phyloP scores from a whole-genome alignment of 2,329 filamentous ascomycete genomes.

The Monilinia vaccinii-corymbosi region DNA sequence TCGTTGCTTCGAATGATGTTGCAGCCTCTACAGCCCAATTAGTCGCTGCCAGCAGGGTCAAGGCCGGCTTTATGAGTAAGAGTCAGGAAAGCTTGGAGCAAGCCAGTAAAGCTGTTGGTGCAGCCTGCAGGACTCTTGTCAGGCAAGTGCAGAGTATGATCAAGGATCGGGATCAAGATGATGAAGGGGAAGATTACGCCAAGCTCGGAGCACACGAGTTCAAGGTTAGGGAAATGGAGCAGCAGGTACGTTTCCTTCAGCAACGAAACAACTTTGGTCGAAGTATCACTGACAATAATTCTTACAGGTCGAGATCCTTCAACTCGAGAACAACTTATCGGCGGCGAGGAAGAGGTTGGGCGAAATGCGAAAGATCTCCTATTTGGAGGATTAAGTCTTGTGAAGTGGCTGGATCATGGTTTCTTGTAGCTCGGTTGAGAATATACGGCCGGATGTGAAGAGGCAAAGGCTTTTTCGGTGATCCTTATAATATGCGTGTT shows the following conservation, averaged over 20 bases:
- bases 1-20: slow-evolving; percentile 95
- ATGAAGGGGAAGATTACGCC: slow-evolving; percentile 78
- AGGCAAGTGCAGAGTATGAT: slow-evolving; percentile 94
- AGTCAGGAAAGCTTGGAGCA: slow-evolving; percentile 85
- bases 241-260: slow-evolving; percentile 62
- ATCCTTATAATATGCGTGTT: not conserved
- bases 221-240: slow-evolving; percentile 98
- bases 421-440: not conserved
- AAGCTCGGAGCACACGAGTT: slow-evolving; percentile 91
- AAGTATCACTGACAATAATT: slow-evolving; percentile 11
- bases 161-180: slow-evolving; percentile 71
- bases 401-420: not conserved
- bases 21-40: slow-evolving; percentile 94
- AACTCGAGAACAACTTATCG: slow-evolving; percentile 79
- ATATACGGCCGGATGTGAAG: not conserved
- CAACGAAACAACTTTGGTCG: not conserved
- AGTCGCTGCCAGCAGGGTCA: slow-evolving; percentile 89
- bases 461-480: not conserved
- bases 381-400: slow-evolving; percentile 25
- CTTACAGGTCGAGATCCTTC: slow-evolving; percentile 83
- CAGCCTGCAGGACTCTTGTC: slow-evolving; percentile 78
- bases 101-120: slow-evolving; percentile 86
- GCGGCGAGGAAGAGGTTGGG: slow-evolving; percentile 75
- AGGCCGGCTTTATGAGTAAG: slow-evolving; percentile 97
- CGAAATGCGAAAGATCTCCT: slow-evolving; percentile 65